Evolutionary conservation across 2,329 filamentous ascomycete genomes (phyloP).

Genomic region (Aureobasidium sp.): DNA sequence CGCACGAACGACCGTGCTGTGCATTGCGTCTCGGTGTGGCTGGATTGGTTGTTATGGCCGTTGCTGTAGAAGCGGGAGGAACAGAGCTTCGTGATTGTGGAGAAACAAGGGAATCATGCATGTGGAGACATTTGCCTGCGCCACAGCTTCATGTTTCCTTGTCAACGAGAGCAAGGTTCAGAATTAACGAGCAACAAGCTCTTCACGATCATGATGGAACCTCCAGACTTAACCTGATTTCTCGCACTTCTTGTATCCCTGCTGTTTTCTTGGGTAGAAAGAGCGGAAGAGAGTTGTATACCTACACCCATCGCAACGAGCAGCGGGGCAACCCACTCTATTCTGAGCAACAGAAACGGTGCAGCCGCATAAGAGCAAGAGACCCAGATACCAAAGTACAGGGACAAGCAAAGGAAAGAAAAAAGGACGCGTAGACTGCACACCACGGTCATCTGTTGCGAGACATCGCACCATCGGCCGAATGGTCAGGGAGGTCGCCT

Average conservation of each 20-base stretch:
- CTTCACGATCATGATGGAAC: not conserved
- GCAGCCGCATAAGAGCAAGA: not conserved
- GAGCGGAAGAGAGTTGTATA: not conserved
- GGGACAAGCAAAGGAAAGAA: not conserved
- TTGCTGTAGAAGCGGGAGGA: constrained; percentile 6
- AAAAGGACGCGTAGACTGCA: not conserved
- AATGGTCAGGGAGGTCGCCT: not conserved
- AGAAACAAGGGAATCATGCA: not conserved
- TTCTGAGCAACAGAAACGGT: constrained; percentile 7
- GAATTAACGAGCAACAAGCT: not conserved
- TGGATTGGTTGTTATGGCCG: not conserved
- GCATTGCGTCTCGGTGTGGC: not conserved
- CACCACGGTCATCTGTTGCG: not conserved
- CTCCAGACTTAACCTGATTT: not conserved
- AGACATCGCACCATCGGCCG: not conserved
- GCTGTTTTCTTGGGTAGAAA: not conserved
- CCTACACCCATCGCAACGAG: not conserved
- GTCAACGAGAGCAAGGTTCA: not conserved
- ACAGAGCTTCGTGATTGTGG: not conserved
- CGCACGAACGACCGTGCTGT: not conserved
- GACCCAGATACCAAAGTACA: not conserved
- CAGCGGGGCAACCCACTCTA: not conserved
- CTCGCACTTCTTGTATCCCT: not conserved
- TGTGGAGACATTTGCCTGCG: not conserved
- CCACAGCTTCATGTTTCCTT: not conserved